Percentiles rank a stretch among this genome's conserved stretches.
phyloP scores from a whole-genome alignment of 192 early-diverging fungal genomes.

The Chytriomyces hyalinus region DNA sequence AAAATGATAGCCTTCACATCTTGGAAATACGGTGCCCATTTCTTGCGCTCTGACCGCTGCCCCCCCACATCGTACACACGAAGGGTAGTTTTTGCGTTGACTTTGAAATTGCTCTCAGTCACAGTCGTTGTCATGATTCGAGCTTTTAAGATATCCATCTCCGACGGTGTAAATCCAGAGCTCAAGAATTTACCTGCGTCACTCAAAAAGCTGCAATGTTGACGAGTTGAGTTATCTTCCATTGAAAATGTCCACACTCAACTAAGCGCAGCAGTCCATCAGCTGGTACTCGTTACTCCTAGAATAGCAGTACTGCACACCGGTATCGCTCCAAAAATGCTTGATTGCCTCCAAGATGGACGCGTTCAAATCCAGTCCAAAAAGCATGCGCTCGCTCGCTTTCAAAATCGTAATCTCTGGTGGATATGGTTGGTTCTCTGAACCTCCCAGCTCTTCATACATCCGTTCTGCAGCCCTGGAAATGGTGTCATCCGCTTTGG shows the following conservation, averaged over 20 bases:
- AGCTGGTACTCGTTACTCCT: slow-evolving; percentile 91
- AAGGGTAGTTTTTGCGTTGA: slow-evolving; percentile 49
- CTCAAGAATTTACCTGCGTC: slow-evolving; percentile 47
- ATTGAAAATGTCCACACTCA: no score
- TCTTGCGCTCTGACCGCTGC: slow-evolving; percentile 50
- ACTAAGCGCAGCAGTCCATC: slow-evolving; percentile 94
- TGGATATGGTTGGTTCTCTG: no score
- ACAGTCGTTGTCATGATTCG: slow-evolving; percentile 71
- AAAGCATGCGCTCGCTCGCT: no score
- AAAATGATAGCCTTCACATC: slow-evolving; percentile 70
- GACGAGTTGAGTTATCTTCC: neutral
- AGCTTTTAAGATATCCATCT: slow-evolving; percentile 70
- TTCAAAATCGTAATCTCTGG: no score
- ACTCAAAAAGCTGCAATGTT: slow-evolving; percentile 14
- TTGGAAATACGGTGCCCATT: slow-evolving; percentile 58
- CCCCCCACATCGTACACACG: slow-evolving; percentile 74
- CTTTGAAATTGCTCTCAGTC: slow-evolving; percentile 65
- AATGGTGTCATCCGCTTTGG: no score
- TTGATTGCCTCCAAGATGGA: slow-evolving; percentile 64
- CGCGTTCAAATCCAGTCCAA: no score
- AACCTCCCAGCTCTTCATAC: no score
- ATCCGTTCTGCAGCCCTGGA: no score
- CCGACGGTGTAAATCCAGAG: slow-evolving; percentile 60
- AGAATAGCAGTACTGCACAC: slow-evolving; percentile 78
- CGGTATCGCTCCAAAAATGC: slow-evolving; percentile 80